phyloP scores from a whole-genome alignment of 495 filamentous ascomycete species.

The Jackrogersella minutella region DNA sequence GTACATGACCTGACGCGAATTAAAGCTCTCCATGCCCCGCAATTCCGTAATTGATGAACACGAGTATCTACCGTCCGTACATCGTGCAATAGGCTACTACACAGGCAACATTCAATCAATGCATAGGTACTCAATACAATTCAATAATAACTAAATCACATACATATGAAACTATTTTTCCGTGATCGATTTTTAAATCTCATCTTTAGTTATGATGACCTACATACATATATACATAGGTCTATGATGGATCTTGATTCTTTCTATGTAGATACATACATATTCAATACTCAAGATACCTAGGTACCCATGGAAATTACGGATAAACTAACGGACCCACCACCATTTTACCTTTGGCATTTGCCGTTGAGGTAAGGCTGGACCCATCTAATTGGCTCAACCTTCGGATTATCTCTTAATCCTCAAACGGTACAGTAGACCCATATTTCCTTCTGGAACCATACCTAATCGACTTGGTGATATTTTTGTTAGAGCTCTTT shows the following conservation, averaged over 20 bases:
- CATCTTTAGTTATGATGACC: not conserved
- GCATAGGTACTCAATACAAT: too few relatives aligned
- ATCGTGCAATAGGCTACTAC: slow-evolving; percentile 1
- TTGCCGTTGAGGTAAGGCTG: not conserved
- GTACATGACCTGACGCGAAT: slow-evolving; percentile 8
- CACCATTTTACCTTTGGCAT: slow-evolving; percentile 1
- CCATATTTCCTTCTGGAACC: not conserved
- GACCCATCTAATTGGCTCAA: slow-evolving; percentile 14
- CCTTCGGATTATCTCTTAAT: slow-evolving; percentile 23
- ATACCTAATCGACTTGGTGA: not conserved
- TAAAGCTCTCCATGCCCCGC: slow-evolving; percentile 16
- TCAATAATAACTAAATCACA: too few relatives aligned
- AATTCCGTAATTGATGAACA: slow-evolving; percentile 32
- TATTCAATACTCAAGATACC: not conserved
- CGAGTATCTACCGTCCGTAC: not conserved
- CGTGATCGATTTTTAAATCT: not conserved
- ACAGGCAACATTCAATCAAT: not conserved
- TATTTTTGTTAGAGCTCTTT: slow-evolving; percentile 36
- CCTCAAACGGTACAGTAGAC: slow-evolving; percentile 20
- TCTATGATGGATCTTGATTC: too few relatives aligned
- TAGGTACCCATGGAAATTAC: not conserved
- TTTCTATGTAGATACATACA: too few relatives aligned
- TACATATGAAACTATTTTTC: too few relatives aligned
- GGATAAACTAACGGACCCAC: not conserved
- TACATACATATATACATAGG: too few relatives aligned